Evolutionary conservation across 441 rosid species (phyloP).

Genomic region (Brassica hybrid): DNA sequence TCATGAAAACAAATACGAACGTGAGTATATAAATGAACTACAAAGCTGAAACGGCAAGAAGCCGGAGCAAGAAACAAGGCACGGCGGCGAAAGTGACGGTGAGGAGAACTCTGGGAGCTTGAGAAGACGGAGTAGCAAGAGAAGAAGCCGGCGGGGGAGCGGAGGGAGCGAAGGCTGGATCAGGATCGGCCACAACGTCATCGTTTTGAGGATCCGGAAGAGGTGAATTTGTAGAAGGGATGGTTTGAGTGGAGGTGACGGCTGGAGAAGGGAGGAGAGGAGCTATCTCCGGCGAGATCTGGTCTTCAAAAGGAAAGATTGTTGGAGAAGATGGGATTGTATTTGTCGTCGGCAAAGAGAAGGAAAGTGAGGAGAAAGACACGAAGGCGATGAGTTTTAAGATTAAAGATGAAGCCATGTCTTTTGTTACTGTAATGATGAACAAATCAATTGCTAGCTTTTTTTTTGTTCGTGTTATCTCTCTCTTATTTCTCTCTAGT

Average conservation of each 20-base stretch:
- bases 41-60: slow-evolving; percentile 29
- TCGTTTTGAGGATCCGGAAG: slow-evolving; percentile 65
- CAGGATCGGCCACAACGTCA: slow-evolving; percentile 48
- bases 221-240: slow-evolving; percentile 68
- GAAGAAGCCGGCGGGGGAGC: slow-evolving; percentile 55
- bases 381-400: slow-evolving; percentile 45
- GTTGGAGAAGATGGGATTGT: slow-evolving; percentile 51
- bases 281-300: slow-evolving; percentile 79
- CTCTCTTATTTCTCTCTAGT: slow-evolving; percentile 17
- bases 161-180: slow-evolving; percentile 55
- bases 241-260: slow-evolving; percentile 70
- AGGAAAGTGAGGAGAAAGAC: slow-evolving; percentile 44
- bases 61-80: slow-evolving; percentile 43
- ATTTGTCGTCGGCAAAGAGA: slow-evolving; percentile 44
- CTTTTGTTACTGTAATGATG: slow-evolving; percentile 55
- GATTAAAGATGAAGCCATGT: slow-evolving; percentile 60
- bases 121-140: slow-evolving; percentile 34
- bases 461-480: slow-evolving; percentile 20
- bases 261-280: slow-evolving; percentile 81
- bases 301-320: slow-evolving; percentile 51
- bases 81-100: slow-evolving; percentile 29
- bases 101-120: slow-evolving; percentile 7
- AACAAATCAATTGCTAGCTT: slow-evolving; percentile 57
- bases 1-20: slow-evolving; percentile 28
- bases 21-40: slow-evolving; percentile 12